Percentiles rank a stretch among this genome's conserved stretches.
phyloP scores from a whole-genome alignment of 176 grass and related monocot genomes.

The Cymbopogon citratus region DNA sequence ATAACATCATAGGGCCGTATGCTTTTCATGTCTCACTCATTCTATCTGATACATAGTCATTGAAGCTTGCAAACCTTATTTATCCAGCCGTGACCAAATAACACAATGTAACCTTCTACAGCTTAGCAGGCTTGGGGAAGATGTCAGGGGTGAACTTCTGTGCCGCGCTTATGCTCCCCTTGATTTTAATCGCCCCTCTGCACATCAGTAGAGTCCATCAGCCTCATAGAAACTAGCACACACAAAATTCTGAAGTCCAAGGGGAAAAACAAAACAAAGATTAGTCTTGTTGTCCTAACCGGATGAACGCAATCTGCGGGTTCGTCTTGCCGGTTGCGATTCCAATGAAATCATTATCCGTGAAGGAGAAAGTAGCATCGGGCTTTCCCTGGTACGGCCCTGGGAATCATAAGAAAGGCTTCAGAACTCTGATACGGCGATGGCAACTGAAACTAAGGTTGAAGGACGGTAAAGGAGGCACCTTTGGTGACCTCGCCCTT shows the following conservation, averaged over 20 bases:
- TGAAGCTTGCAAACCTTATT: slow-evolving; percentile 21
- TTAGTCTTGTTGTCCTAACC: slow-evolving; percentile 19
- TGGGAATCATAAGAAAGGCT: background rate
- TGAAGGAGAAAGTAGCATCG: slow-evolving; percentile 83
- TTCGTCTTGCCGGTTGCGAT: slow-evolving; percentile 76
- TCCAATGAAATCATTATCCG: slow-evolving; percentile 74
- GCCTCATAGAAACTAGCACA: background rate
- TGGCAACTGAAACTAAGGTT: background rate
- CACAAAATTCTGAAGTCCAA: background rate
- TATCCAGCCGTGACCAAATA: background rate
- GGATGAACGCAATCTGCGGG: slow-evolving; percentile 80
- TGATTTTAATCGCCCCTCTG: slow-evolving; percentile 87
- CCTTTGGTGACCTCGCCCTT: slow-evolving; percentile 81
- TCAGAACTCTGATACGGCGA: background rate
- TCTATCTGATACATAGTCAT: background rate
- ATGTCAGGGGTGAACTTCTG: slow-evolving; percentile 94
- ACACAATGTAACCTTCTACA: slow-evolving; percentile 36
- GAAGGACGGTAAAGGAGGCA: background rate
- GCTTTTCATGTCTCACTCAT: slow-evolving; percentile 17
- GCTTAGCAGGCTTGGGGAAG: slow-evolving; percentile 81
- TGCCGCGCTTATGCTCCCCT: slow-evolving; percentile 75
- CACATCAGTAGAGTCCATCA: slow-evolving; percentile 6
- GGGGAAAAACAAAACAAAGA: background rate
- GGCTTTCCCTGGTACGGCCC: slow-evolving; percentile 71
- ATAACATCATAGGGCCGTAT: background rate